phyloP scores from a whole-genome alignment of 2,329 filamentous ascomycete species.

The Penicillium paneum region DNA sequence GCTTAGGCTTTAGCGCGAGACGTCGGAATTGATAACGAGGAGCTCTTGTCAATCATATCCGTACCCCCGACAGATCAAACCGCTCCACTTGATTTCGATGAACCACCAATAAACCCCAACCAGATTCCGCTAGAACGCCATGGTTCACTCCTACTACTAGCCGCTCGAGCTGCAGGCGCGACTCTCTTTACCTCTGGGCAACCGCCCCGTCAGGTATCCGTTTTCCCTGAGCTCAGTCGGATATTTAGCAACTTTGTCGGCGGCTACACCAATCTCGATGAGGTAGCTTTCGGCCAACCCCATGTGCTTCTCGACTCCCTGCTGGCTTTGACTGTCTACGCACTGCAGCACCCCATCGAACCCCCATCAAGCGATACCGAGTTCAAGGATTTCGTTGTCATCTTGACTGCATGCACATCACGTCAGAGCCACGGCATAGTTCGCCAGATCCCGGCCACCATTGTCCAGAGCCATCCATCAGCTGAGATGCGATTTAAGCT shows the following conservation, averaged over 20 bases:
- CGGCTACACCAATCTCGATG: constrained; percentile 37
- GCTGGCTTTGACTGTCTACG: constrained; percentile 51
- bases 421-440: constrained; percentile 37
- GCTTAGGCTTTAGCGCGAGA: constrained; percentile 53
- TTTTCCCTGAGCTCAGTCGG: constrained; percentile 54
- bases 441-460: constrained; percentile 34
- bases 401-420: constrained; percentile 39
- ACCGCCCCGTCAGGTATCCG: constrained; percentile 38
- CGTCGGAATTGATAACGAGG: constrained; percentile 48
- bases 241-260: constrained; percentile 54
- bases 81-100: constrained; percentile 51
- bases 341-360: constrained; percentile 46
- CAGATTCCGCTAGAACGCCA: constrained; percentile 57
- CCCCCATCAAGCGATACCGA: constrained; percentile 49
- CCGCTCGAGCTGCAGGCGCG: constrained; percentile 51
- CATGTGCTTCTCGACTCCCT: constrained; percentile 55
- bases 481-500: constrained; percentile 52
- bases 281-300: constrained; percentile 45
- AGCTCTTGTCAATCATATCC: constrained; percentile 47
- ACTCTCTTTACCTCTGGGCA: constrained; percentile 48
- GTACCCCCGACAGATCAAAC: constrained; percentile 40
- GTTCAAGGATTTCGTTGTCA: constrained; percentile 53
- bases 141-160: constrained; percentile 53
- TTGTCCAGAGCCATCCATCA: constrained; percentile 54
- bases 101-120: constrained; percentile 50